A percentile compares a stretch with the other conserved stretches of the same genome.
phyloP scores from a whole-genome alignment of 176 grass and related monocot species.

The Hsuehochloa calcarea region DNA sequence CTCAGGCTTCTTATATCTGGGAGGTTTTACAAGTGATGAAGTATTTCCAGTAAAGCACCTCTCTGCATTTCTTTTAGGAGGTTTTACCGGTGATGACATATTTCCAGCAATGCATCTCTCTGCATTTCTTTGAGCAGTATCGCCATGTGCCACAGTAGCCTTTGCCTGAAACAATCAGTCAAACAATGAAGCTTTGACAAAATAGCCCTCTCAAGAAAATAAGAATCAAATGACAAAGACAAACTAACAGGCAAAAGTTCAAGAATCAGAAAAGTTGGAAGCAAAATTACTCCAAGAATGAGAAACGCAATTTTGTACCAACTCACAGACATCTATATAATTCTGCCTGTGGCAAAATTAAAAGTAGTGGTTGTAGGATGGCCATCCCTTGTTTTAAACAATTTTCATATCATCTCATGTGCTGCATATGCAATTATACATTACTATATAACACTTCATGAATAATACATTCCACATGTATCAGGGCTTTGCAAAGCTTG shows the following conservation, averaged over 20 bases:
- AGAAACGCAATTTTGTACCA: not conserved
- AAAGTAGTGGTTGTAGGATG: not conserved
- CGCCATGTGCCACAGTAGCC: constrained; percentile 25
- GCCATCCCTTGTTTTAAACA: not conserved
- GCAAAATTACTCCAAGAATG: constrained; percentile 2
- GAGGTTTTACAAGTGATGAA: constrained; percentile 38
- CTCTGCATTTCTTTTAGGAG: constrained; percentile 41
- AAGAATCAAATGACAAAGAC: not conserved
- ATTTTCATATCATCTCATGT: not conserved
- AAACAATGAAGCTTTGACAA: constrained; percentile 7
- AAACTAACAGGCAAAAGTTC: constrained; percentile 9
- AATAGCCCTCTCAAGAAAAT: constrained; percentile 9
- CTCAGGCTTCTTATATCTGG: constrained; percentile 28
- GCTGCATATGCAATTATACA: not conserved
- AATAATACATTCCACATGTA: not conserved
- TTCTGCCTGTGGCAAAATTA: not conserved
- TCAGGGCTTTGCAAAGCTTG: not conserved
- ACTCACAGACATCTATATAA: not conserved
- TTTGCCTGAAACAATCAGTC: constrained; percentile 53
- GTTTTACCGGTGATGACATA: constrained; percentile 34
- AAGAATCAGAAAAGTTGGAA: constrained; percentile 10
- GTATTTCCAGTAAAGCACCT: constrained; percentile 17
- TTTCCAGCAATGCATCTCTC: constrained; percentile 17
- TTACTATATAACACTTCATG: not conserved
- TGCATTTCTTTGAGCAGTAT: constrained; percentile 44